These are phyloP conservation scores for Metschnikowia reukaufii DNA, from an alignment of 805 yeast species.

Conservation along the genomic window DNA sequence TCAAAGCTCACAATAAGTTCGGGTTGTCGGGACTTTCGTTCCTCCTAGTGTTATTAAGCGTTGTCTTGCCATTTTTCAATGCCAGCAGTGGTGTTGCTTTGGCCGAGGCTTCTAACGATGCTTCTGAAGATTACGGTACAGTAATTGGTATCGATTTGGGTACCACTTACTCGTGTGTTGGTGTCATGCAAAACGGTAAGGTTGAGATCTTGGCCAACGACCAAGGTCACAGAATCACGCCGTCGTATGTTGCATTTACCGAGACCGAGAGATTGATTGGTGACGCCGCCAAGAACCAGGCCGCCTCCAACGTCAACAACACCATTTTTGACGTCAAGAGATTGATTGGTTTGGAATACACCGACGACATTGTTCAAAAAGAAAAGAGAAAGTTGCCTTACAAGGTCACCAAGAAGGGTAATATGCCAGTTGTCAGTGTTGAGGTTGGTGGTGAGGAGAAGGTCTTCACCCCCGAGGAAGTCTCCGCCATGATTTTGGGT, in stretches of 20 bases:
- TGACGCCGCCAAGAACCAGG: conserved; percentile 97
- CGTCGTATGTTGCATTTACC: conserved; percentile 93
- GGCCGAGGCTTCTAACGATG: conserved; percentile 31
- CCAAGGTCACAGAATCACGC: conserved; percentile 98
- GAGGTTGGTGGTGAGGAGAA: conserved; percentile 83
- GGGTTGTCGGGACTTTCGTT: conserved; percentile 32
- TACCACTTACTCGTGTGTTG: conserved; percentile 95
- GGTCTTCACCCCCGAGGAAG: conserved; percentile 90
- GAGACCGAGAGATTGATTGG: conserved; percentile 92
- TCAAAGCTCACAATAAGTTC: conserved; percentile 15
- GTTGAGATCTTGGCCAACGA: conserved; percentile 97
- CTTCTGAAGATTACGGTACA: conserved; percentile 49
- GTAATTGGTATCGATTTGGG: conserved; percentile 97
- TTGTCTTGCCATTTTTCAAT: conserved; percentile 39
- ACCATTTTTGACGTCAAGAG: conserved; percentile 92
- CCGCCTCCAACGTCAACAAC: conserved; percentile 88
- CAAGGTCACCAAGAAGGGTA: conserved; percentile 68
- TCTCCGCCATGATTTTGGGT: conserved; percentile 86
- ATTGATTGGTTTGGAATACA: conserved; percentile 79
- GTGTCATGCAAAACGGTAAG: conserved; percentile 86
- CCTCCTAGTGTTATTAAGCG: conserved; percentile 34
- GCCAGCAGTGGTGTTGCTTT: conserved; percentile 18
- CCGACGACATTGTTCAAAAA: conserved; percentile 29
- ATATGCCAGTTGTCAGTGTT: conserved; percentile 80
- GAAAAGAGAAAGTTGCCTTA: conserved; percentile 91